phyloP scores from a whole-genome alignment of 2,329 filamentous ascomycete genomes.

The Capronia coronata region DNA sequence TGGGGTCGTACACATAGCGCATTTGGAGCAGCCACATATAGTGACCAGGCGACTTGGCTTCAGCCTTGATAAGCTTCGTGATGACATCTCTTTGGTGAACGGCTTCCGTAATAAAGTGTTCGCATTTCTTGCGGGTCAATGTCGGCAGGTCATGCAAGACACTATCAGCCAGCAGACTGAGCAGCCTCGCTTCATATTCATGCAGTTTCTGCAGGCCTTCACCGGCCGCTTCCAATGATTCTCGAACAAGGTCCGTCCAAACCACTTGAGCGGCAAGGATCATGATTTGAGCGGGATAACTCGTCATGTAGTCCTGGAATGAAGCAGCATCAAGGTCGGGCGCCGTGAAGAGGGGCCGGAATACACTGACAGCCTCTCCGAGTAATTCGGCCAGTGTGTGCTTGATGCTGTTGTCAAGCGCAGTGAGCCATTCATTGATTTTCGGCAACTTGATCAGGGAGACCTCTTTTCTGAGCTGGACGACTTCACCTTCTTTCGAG shows the following conservation, averaged over 20 bases:
- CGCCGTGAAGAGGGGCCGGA: constrained; percentile 68
- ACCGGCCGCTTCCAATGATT: constrained; percentile 66
- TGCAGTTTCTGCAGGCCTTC: constrained; percentile 63
- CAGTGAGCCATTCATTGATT: constrained; percentile 98
- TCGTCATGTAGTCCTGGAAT: constrained; percentile 72
- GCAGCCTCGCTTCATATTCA: constrained; percentile 74
- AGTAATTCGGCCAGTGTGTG: constrained; percentile 84
- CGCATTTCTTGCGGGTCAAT: constrained; percentile 89
- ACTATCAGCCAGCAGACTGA: constrained; percentile 77
- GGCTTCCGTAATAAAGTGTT: constrained; percentile 97
- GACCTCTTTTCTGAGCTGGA: constrained; percentile 82
- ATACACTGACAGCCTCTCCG: constrained; percentile 76
- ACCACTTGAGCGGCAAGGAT: constrained; percentile 89
- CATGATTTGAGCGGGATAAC: constrained; percentile 88
- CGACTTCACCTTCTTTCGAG: constrained; percentile 89
- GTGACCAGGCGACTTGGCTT: constrained; percentile 69
- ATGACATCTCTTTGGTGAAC: constrained; percentile 95
- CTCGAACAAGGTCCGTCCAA: constrained; percentile 85
- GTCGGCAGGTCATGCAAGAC: constrained; percentile 84
- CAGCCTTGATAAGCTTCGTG: constrained; percentile 70
- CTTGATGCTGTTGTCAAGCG: constrained; percentile 91
- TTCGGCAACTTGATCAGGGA: constrained; percentile 87
- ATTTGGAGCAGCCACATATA: constrained; percentile 94
- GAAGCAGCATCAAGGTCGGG: constrained; percentile 62
- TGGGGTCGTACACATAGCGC: constrained; percentile 82